phyloP scores from a whole-genome alignment of 768 basidiomycete genomes.

The Mrakia frigida region DNA sequence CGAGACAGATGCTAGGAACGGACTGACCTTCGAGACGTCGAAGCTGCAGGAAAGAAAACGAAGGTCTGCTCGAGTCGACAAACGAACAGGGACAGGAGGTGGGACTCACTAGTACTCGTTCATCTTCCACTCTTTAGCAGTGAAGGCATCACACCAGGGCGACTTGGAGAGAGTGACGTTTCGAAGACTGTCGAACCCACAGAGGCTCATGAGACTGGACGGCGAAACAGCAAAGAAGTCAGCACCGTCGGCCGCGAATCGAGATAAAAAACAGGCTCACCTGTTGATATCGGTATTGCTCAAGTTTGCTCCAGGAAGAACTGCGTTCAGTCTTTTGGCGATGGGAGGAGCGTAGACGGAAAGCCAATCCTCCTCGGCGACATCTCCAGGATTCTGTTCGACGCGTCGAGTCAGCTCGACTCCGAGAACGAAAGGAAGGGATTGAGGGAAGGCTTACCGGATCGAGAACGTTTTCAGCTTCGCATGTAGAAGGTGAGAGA shows the following conservation, averaged over 20 bases:
- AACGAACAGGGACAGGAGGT: too few species aligned
- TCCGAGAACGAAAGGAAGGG: neutral
- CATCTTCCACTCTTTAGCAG: slow-evolving; percentile 7
- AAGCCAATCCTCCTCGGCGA: slow-evolving; percentile 7
- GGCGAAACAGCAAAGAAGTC: neutral
- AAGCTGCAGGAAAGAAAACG: neutral
- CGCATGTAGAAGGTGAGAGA: neutral
- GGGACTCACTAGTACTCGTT: slow-evolving; percentile 24
- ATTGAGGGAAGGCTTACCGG: neutral
- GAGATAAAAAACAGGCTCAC: slow-evolving; percentile 4
- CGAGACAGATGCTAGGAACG: neutral
- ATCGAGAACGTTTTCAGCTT: neutral
- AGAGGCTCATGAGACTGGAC: slow-evolving; percentile 23
- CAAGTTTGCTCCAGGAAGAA: slow-evolving; percentile 60
- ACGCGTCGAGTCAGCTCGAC: neutral
- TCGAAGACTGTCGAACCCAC: slow-evolving; percentile 19
- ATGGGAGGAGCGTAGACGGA: slow-evolving; percentile 55
- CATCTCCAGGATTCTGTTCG: neutral
- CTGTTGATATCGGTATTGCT: slow-evolving; percentile 50
- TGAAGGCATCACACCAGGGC: slow-evolving; percentile 18
- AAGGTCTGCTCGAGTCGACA: too few species aligned
- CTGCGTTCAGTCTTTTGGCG: slow-evolving; percentile 56
- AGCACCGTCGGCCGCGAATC: too few species aligned
- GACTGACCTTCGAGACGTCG: slow-evolving; percentile 12
- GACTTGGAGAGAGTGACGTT: neutral